Conservation (phyloP, 2,329 filamentous ascomycete species). For the Ustulina deusta region DNA sequence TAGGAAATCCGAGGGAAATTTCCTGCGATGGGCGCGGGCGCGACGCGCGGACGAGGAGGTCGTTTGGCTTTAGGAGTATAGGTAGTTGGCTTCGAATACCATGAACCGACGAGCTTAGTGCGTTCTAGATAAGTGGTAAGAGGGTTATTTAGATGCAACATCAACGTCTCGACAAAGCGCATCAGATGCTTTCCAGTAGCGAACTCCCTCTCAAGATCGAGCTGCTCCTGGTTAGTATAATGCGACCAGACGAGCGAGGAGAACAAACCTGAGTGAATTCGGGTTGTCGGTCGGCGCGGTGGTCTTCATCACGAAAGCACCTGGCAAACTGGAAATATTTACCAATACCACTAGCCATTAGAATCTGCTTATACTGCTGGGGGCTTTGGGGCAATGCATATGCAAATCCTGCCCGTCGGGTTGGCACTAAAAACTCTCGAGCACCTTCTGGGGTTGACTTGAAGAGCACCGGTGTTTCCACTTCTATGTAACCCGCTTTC, state of each 20-base stretch:
- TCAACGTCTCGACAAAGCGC: conserved; percentile 62
- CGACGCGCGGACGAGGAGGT: no score
- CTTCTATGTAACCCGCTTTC: conserved; percentile 70
- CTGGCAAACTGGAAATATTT: conserved; percentile 93
- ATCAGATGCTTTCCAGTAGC: conserved; percentile 78
- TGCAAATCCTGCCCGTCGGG: conserved; percentile 77
- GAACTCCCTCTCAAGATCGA: conserved; percentile 96
- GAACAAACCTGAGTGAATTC: conserved; percentile 87
- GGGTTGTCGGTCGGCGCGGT: conserved; percentile 91
- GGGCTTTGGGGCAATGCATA: conserved; percentile 97
- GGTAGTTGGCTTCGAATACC: conserved; percentile 23
- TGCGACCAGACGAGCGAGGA: conserved; percentile 12
- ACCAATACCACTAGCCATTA: conserved; percentile 89
- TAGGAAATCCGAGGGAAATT: conserved; percentile 64
- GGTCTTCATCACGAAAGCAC: conserved; percentile 95
- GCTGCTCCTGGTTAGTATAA: conserved; percentile 58
- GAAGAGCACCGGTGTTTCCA: conserved; percentile 95
- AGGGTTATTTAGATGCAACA: conserved; percentile 54
- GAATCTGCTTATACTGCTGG: conserved; percentile 97
- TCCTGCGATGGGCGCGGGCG: no score
- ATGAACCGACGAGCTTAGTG: conserved; percentile 48
- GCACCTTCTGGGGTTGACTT: conserved; percentile 98
- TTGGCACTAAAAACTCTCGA: conserved; percentile 93
- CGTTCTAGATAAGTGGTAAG: background rate
- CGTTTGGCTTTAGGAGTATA: no score